A percentile compares a stretch with the other conserved stretches of the same genome.
These are phyloP conservation scores for Echinochloa phyllopogon DNA, from an alignment of 176 grass and related monocot genomes.

Conservation along the genomic window DNA sequence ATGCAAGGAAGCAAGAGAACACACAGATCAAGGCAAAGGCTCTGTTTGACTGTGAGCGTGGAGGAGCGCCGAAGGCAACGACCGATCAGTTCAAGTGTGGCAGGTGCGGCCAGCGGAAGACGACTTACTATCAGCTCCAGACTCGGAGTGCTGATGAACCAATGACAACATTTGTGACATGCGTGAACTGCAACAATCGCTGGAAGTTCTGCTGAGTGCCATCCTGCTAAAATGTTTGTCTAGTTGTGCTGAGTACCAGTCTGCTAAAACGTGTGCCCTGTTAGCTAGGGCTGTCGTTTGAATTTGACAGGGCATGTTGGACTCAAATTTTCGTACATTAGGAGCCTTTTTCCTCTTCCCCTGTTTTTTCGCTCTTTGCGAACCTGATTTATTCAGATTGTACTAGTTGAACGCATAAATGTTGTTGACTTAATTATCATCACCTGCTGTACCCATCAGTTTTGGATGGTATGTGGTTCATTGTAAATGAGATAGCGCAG, in stretches of 20 bases:
- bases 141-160: conserved; percentile 90
- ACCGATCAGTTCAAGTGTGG: conserved; percentile 93
- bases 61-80: conserved; percentile 66
- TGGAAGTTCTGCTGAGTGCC: conserved; percentile 87
- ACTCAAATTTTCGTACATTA: conserved; percentile 42
- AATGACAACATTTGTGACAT: conserved; percentile 92
- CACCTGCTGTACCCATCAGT: conserved; percentile 31
- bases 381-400: conserved; percentile 55
- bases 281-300: conserved; percentile 19
- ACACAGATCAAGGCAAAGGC: conserved; percentile 87
- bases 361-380: not conserved
- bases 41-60: conserved; percentile 75
- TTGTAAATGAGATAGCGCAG: conserved; percentile 23
- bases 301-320: conserved; percentile 31
- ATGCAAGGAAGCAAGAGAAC: conserved; percentile 69
- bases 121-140: conserved; percentile 82
- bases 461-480: conserved; percentile 18
- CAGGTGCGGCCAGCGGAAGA: conserved; percentile 77
- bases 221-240: conserved; percentile 3
- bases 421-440: conserved; percentile 36
- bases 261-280: conserved; percentile 11
- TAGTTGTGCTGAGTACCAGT: conserved; percentile 55
- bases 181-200: conserved; percentile 92
- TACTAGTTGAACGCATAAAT: conserved; percentile 47
- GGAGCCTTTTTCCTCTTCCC: conserved; percentile 13